Percentiles rank a stretch among this genome's conserved stretches.
Conservation (phyloP, 2,329 filamentous ascomycete genomes). For the Fusarium concolor region DNA sequence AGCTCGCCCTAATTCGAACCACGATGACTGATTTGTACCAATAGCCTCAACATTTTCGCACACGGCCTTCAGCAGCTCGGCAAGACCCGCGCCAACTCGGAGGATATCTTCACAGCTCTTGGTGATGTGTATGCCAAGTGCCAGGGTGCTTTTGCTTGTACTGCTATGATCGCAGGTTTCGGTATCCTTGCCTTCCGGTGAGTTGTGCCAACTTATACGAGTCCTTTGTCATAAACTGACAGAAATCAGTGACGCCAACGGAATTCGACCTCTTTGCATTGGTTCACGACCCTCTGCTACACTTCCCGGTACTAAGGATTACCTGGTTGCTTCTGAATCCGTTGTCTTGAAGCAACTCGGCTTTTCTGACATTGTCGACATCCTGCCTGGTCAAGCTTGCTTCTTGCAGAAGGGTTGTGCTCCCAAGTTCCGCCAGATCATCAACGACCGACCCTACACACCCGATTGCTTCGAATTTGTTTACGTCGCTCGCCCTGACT, state of each 20-base stretch:
- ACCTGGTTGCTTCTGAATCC: slow-evolving; percentile 92
- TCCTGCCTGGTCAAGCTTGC: slow-evolving; percentile 85
- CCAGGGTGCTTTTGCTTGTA: slow-evolving; percentile 82
- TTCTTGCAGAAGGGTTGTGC: slow-evolving; percentile 82
- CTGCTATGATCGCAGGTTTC: slow-evolving; percentile 84
- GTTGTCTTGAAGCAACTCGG: slow-evolving; percentile 85
- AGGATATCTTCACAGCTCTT: slow-evolving; percentile 80
- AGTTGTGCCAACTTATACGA: slow-evolving; percentile 57
- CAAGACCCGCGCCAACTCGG: slow-evolving; percentile 82
- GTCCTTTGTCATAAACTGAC: slow-evolving; percentile 69
- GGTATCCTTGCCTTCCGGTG: slow-evolving; percentile 80
- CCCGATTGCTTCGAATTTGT: slow-evolving; percentile 71
- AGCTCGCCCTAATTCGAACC: neutral
- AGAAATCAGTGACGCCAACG: slow-evolving; percentile 57
- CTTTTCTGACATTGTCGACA: slow-evolving; percentile 80
- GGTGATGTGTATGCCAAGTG: slow-evolving; percentile 78
- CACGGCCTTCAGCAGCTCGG: slow-evolving; percentile 83
- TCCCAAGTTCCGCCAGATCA: slow-evolving; percentile 81
- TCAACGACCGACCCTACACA: slow-evolving; percentile 74
- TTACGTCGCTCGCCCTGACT: slow-evolving; percentile 87
- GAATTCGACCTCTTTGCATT: slow-evolving; percentile 84
- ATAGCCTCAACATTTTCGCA: slow-evolving; percentile 84
- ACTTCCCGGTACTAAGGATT: slow-evolving; percentile 75
- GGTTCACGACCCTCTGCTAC: slow-evolving; percentile 77
- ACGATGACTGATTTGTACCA: slow-evolving; percentile 65